Evolutionary conservation across 371 early-diverging fungal species (phyloP), one percentile per base, ranked within the genome.

Genomic region (Choanephora cucurbitarum): DNA sequence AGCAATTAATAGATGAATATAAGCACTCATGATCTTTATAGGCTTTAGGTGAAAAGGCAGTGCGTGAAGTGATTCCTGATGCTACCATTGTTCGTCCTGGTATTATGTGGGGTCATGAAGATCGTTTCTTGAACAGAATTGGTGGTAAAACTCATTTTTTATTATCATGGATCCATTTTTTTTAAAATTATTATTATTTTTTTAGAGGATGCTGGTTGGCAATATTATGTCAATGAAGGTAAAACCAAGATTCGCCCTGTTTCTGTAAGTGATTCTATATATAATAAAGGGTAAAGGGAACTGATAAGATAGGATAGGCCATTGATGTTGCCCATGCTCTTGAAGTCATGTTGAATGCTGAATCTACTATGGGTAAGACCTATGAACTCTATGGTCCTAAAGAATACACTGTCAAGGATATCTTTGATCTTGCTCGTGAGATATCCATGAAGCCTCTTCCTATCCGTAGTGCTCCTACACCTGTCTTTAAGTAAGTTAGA

Each of bases 31-130:
- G 21, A 8, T 28, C 7, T 28, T 3, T 54, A 8, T 67, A 90
- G 90, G 92, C 91, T 48, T 79, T 87, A 60, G 96, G 96, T 61
- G 98, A 98, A 72, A 77, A 86, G 62, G 91, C 89, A 42, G 95
- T 96, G 13, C 82, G 83, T 57, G 90, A 88, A 67, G 86, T 88
- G 54, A 90, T 93, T 72, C 95, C 97, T 48, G 89, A 89, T 22
- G 95, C 93, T 46, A 95, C 93, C 55, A 93, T 98, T 70, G 93
- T 97, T 44, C 93, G 98, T 39, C 91, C 96, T 10, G 85, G 88
- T 44, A 85, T 80, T 53, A 87, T 96, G 81, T 95, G 86, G 64
- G 98, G 98, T 52, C 82, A 87, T 59, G 97, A 98, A 70, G 97
- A 97, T 76, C 81, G 89, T 61, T 93, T 97, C 80, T 84, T 93